Evolutionary conservation across 2,329 filamentous ascomycete genomes (phyloP).

Genomic region (Xylariomycetidae sp.): DNA sequence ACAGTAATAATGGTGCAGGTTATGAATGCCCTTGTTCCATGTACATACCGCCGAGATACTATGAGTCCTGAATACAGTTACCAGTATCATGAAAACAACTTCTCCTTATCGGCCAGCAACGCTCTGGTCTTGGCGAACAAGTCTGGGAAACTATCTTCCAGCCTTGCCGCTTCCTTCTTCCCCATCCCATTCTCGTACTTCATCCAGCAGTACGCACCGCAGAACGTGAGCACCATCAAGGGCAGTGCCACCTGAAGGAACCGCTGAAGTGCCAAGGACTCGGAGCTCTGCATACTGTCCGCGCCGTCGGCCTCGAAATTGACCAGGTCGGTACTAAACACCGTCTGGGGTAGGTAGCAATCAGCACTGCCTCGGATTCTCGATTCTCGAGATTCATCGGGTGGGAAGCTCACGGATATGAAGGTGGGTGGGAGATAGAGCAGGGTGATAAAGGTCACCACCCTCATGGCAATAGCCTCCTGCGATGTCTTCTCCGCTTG

Average conservation of each 20-base stretch:
- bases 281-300: neutral
- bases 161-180: too few relatives aligned
- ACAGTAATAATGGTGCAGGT: too few relatives aligned
- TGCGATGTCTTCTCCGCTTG: slow-evolving; percentile 8
- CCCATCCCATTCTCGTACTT: too few relatives aligned
- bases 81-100: too few relatives aligned
- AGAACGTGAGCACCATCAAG: neutral
- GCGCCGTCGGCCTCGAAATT: slow-evolving; percentile 2
- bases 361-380: neutral
- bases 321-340: slow-evolving; percentile 21
- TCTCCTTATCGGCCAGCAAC: too few relatives aligned
- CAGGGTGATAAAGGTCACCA: slow-evolving; percentile 27
- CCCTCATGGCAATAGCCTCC: slow-evolving; percentile 26
- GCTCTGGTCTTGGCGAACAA: too few relatives aligned
- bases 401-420: slow-evolving; percentile 9
- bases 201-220: neutral
- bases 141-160: too few relatives aligned
- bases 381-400: neutral
- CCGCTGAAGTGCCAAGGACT: neutral
- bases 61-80: too few relatives aligned
- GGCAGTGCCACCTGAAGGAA: neutral
- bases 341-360: slow-evolving; percentile 17
- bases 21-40: too few relatives aligned
- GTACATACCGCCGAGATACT: too few relatives aligned
- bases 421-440: slow-evolving; percentile 29